These are phyloP conservation scores for Xylaria sp. DNA, from an alignment of 2,329 filamentous ascomycete genomes.

Conservation along the genomic window DNA sequence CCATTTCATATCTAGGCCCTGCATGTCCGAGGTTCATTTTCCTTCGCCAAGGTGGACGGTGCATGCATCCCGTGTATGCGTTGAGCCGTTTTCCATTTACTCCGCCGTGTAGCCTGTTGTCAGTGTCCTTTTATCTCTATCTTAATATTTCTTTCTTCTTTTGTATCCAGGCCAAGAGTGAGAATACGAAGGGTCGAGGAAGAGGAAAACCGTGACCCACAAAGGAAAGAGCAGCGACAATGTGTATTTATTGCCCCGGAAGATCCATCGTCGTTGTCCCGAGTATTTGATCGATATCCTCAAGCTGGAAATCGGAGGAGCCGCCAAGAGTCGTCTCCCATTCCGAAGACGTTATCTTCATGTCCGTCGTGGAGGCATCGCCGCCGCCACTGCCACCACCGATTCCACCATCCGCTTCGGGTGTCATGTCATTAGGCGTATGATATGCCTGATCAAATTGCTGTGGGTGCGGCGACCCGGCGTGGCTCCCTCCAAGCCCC, in stretches of 20 bases:
- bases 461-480: constrained; percentile 35
- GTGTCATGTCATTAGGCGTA: constrained; percentile 29
- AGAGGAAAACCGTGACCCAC: background rate
- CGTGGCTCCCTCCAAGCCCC: constrained; percentile 34
- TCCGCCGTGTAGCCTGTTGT: background rate
- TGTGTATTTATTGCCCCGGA: constrained; percentile 29
- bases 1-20: background rate
- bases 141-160: background rate
- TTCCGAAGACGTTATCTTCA: constrained; percentile 35
- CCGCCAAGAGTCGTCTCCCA: constrained; percentile 42
- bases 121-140: background rate
- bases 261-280: constrained; percentile 42
- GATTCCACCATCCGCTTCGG: constrained; percentile 20
- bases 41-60: background rate
- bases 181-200: constrained; percentile 1
- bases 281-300: constrained; percentile 43
- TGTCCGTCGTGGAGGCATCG: constrained; percentile 14
- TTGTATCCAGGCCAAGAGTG: background rate
- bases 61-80: background rate
- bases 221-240: background rate
- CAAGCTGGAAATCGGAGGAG: constrained; percentile 40
- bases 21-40: background rate
- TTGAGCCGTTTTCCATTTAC: background rate
- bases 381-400: constrained; percentile 17
- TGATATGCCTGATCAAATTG: constrained; percentile 39